Conservation (phyloP, 441 rosid genomes). For the Erysimum pusillum region DNA sequence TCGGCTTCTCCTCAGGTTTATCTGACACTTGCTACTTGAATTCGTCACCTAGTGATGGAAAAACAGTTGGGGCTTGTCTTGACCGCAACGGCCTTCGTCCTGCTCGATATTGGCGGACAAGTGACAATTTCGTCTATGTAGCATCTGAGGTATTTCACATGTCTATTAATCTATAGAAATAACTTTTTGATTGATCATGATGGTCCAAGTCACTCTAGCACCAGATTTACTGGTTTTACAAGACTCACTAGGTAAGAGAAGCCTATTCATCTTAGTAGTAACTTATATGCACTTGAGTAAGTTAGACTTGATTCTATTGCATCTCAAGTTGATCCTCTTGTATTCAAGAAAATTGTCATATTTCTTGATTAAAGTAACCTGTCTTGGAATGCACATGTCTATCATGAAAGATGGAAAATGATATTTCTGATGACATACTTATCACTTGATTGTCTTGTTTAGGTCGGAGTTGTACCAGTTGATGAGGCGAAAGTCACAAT, state of each 20-base stretch:
- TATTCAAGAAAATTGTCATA: neutral
- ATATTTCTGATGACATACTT: neutral
- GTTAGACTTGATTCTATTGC: neutral
- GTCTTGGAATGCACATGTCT: neutral
- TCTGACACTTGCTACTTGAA: constrained; percentile 55
- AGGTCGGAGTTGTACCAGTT: constrained; percentile 99
- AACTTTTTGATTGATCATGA: neutral
- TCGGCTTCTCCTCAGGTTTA: constrained; percentile 43
- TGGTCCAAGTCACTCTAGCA: neutral
- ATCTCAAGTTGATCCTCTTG: neutral
- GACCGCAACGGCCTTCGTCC: constrained; percentile 99
- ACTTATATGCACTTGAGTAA: neutral
- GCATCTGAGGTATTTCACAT: constrained; percentile 90
- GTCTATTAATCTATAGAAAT: neutral
- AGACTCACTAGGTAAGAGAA: constrained; percentile 15
- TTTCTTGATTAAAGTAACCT: neutral
- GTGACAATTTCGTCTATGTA: constrained; percentile 95
- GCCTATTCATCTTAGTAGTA: constrained; percentile 2
- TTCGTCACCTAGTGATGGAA: constrained; percentile 90
- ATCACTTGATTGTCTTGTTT: constrained; percentile 38
- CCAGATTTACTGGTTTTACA: neutral
- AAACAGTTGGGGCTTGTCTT: constrained; percentile 99
- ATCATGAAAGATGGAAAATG: neutral
- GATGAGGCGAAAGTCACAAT: constrained; percentile 90
- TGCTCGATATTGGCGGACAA: constrained; percentile 97